phyloP scores from a whole-genome alignment of 306 rosid species.

The Vigna reflexopilosa region DNA sequence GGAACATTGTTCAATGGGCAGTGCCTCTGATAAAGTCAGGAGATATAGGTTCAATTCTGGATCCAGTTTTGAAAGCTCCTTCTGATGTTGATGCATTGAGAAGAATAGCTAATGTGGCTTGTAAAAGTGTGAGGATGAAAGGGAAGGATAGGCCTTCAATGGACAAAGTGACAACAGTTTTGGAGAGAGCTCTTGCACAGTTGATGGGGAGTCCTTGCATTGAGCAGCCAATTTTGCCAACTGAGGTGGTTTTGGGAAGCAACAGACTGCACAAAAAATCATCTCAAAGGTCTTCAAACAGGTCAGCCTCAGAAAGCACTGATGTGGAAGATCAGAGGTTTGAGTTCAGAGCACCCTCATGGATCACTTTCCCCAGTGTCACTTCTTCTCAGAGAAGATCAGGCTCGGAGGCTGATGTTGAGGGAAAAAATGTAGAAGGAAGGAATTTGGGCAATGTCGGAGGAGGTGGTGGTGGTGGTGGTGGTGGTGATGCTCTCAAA shows the following conservation, averaged over 20 bases:
- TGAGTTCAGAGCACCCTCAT: conserved; percentile 26
- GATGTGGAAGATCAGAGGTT: conserved; percentile 28
- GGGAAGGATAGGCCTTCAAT: conserved; percentile 24
- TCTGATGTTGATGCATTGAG: conserved; percentile 5
- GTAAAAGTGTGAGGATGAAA: conserved; percentile 15
- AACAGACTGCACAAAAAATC: conserved; percentile 14
- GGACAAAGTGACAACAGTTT: conserved; percentile 24
- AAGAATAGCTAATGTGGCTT: conserved; percentile 14
- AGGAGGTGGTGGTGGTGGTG: conserved; percentile 1
- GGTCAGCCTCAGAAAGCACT: conserved; percentile 13
- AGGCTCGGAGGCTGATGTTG: conserved; percentile 15
- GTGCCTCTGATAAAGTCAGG: conserved; percentile 19
- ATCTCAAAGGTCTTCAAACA: conserved; percentile 12
- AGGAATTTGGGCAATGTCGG: conserved; percentile 8
- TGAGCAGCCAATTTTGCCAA: conserved; percentile 24
- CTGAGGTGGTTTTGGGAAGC: conserved; percentile 23
- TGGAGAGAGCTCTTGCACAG: conserved; percentile 23
- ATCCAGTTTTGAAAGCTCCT: conserved; percentile 13
- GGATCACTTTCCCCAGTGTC: conserved; percentile 18
- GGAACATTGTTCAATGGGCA: conserved; percentile 22
- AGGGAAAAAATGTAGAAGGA: conserved; percentile 1
- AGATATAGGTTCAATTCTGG: not conserved
- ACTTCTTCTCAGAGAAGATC: conserved; percentile 24
- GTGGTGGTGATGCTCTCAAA: conserved; percentile 7
- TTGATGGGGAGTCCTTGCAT: conserved; percentile 19